Conservation (phyloP, 1,284 basidiomycete species). For the Ustilago nuda region DNA sequence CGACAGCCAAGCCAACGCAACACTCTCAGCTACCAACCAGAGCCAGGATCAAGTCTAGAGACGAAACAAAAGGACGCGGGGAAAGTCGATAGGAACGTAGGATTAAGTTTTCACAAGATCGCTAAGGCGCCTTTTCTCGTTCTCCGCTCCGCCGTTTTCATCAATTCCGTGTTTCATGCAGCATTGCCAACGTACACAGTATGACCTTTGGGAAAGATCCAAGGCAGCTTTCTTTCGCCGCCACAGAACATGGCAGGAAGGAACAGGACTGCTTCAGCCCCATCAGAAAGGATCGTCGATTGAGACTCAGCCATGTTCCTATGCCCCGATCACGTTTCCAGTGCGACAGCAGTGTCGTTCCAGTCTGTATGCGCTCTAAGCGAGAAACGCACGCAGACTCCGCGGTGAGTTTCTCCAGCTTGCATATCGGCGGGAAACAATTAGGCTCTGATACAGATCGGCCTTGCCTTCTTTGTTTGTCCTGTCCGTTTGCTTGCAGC, state of each 20-base stretch:
- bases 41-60: neutral
- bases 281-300: too few relatives aligned
- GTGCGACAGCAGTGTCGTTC: neutral
- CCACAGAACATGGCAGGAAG: too few relatives aligned
- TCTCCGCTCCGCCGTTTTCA: neutral
- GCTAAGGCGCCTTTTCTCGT: neutral
- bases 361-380: neutral
- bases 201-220: neutral
- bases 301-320: neutral
- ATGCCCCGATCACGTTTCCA: neutral
- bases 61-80: neutral
- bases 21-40: neutral
- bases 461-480: neutral
- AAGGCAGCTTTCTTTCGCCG: neutral
- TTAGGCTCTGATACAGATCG: neutral
- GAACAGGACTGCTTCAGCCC: too few relatives aligned
- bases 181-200: neutral
- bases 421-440: neutral
- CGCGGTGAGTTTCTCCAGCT: neutral
- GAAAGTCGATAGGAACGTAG: neutral
- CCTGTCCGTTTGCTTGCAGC: neutral
- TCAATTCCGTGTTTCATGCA: neutral
- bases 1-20: too few relatives aligned
- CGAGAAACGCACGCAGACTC: neutral
- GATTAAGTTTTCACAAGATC: constrained; percentile 2